Conservation (phyloP, 2,329 filamentous ascomycete genomes). For the Trichophyton simii region DNA sequence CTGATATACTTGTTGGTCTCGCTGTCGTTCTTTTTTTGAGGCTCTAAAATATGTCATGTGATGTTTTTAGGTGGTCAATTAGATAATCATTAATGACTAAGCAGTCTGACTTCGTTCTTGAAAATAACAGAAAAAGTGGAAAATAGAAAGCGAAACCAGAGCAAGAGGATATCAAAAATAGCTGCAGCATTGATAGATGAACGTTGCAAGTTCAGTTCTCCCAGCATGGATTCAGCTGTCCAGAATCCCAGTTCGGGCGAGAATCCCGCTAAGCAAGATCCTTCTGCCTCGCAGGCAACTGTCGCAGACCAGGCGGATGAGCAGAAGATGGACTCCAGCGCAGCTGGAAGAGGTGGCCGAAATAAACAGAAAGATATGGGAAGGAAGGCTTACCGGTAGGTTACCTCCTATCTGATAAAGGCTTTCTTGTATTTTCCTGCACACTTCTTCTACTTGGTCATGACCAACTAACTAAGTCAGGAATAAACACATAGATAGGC, state of each 20-base stretch:
- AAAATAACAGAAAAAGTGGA: not conserved
- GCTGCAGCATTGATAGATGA: not conserved
- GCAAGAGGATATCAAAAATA: not conserved
- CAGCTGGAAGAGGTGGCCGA: constrained; percentile 22
- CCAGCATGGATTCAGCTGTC: constrained; percentile 12
- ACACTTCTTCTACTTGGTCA: not conserved
- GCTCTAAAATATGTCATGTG: no score
- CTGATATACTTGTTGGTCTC: no score
- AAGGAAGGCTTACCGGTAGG: constrained; percentile 51
- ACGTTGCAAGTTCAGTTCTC: not conserved
- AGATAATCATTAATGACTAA: no score
- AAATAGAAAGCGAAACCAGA: not conserved
- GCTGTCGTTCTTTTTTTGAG: no score
- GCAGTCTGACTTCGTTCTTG: not conserved
- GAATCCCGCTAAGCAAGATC: not conserved
- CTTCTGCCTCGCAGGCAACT: not conserved
- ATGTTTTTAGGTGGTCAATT: no score
- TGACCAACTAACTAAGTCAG: constrained; percentile 40
- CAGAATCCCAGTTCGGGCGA: constrained; percentile 6
- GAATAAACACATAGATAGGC: constrained; percentile 40
- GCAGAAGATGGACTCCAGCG: not conserved
- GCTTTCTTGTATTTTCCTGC: not conserved
- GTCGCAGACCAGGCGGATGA: not conserved
- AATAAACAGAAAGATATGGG: constrained; percentile 57
- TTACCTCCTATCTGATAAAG: not conserved